These are phyloP conservation scores for Sporormia fimetaria DNA, from an alignment of 495 filamentous ascomycete genomes.

Conservation along the genomic window DNA sequence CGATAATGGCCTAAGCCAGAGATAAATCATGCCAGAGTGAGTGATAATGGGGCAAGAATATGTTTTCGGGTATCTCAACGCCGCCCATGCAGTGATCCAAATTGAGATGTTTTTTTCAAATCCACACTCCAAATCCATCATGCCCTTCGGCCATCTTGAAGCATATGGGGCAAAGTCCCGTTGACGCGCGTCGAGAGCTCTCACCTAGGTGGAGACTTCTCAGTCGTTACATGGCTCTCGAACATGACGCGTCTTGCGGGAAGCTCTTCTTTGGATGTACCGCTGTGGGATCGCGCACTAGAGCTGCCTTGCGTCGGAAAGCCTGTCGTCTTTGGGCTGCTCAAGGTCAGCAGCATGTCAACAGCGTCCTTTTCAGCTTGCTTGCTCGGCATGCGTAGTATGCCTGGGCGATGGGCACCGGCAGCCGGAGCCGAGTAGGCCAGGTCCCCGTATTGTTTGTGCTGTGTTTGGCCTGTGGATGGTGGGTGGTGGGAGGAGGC, in stretches of 20 bases:
- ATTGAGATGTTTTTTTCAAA: too few species aligned
- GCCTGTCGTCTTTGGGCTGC: constrained; percentile 63
- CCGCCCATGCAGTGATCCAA: too few species aligned
- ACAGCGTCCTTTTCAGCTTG: constrained; percentile 81
- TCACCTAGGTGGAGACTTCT: too few species aligned
- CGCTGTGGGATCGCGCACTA: constrained; percentile 16
- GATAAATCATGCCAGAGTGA: too few species aligned
- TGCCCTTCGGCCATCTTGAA: too few species aligned
- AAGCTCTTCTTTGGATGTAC: constrained; percentile 17
- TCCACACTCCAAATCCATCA: too few species aligned
- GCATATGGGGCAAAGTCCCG: too few species aligned
- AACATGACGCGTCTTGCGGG: constrained; percentile 24
- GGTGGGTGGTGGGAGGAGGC: constrained; percentile 19
- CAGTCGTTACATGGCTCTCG: constrained; percentile 8
- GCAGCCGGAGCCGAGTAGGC: constrained; percentile 15
- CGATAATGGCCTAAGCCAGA: too few species aligned
- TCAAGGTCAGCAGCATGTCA: constrained; percentile 78
- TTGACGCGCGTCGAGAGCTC: too few species aligned
- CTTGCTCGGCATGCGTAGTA: constrained; percentile 47
- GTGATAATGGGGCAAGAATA: too few species aligned
- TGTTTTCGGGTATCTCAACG: too few species aligned
- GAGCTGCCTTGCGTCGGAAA: constrained; percentile 18
- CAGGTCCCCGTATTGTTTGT: constrained; percentile 24
- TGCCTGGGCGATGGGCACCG: constrained; percentile 17
- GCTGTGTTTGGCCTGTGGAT: constrained; percentile 12